A percentile compares a stretch with the other conserved stretches of the same genome.
phyloP scores from a whole-genome alignment of 2,329 filamentous ascomycete species.

The Penicillium oxalicum region DNA sequence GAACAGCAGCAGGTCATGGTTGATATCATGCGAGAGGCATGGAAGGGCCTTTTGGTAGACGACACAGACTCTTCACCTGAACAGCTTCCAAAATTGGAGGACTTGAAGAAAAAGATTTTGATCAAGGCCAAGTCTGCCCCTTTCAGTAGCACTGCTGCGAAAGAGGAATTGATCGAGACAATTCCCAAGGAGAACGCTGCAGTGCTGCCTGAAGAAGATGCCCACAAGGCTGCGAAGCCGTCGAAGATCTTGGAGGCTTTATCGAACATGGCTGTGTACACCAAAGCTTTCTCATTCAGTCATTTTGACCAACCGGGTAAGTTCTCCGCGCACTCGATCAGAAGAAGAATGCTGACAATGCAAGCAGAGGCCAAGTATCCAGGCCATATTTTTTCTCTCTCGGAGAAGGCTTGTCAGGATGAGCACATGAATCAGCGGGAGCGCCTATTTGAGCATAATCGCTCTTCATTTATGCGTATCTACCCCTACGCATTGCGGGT shows the following conservation, averaged over 20 bases:
- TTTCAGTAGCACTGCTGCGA: slow-evolving; percentile 33
- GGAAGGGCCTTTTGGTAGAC: slow-evolving; percentile 69
- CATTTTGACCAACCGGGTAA: slow-evolving; percentile 60
- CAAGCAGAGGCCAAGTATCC: slow-evolving; percentile 46
- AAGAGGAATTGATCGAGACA: slow-evolving; percentile 12
- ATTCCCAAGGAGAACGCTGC: not conserved
- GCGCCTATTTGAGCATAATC: slow-evolving; percentile 76
- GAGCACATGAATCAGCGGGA: slow-evolving; percentile 49
- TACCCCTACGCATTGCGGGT: slow-evolving; percentile 81
- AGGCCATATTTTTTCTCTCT: slow-evolving; percentile 60
- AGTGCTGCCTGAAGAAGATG: not conserved
- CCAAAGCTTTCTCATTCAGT: slow-evolving; percentile 74
- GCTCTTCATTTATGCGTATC: slow-evolving; percentile 73
- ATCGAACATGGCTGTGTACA: slow-evolving; percentile 74
- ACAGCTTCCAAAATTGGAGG: slow-evolving; percentile 61
- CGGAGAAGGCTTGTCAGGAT: slow-evolving; percentile 61
- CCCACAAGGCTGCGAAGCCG: slow-evolving; percentile 35
- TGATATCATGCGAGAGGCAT: slow-evolving; percentile 85
- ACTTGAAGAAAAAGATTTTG: slow-evolving; percentile 72
- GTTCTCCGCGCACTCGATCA: slow-evolving; percentile 29
- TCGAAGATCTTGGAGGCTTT: slow-evolving; percentile 66
- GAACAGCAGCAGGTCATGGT: slow-evolving; percentile 91
- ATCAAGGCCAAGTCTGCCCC: slow-evolving; percentile 70
- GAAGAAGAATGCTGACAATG: not conserved
- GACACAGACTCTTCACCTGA: slow-evolving; percentile 50